Evolutionary conservation across 2,329 filamentous ascomycete genomes (phyloP), one percentile per base, ranked within the genome.

Genomic region (Pseudocercospora cruenta): DNA sequence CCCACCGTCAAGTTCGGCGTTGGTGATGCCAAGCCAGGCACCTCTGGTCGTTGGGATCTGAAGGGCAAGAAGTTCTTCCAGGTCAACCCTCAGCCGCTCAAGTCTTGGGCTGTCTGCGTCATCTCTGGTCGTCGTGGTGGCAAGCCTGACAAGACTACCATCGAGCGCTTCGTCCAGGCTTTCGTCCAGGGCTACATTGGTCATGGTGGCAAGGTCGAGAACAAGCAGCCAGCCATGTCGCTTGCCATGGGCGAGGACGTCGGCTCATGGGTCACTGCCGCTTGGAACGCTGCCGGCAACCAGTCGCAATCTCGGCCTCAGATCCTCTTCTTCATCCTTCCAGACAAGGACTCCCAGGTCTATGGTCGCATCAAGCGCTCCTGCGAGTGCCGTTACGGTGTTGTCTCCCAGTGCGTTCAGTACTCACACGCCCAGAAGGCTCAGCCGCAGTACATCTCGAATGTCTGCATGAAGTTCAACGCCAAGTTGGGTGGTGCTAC

Each of bases 381-480:
- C 26, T 90, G 88, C 67, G 95, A 99, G 72, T 94, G 92, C 74
- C 89, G 92, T 36, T 94, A 88, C 70, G 93, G 91, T n/a, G 86
- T 94, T 14, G 84, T 93, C 0, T 92, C 93, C 0, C 95, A 98
- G 76, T 90, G 94, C 68, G 76, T 98, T n/a, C 89, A 93, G 70
- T 82, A 84, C 2, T 80, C 81, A 0, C 90, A 96, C 66, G 91
- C 94, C 0, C 72, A 81, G 43, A 90, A 90, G 76, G 87, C 86
- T 16, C 87, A 91, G 22, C 85, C 85, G 0, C 95, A 99, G 74
- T 98, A 98, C 79, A 90, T 92, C 74, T 95, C 92, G 0, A 99
- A 99, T 68, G 93, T 99, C 0, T 87, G 89, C 69, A 95, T 99
- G 92, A 99, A 99, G 82, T 88, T 99, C 70, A 98, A 99, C 73